Evolutionary conservation across 495 filamentous ascomycete genomes (phyloP).

Genomic region (Aspergillus saccharolyticus): DNA sequence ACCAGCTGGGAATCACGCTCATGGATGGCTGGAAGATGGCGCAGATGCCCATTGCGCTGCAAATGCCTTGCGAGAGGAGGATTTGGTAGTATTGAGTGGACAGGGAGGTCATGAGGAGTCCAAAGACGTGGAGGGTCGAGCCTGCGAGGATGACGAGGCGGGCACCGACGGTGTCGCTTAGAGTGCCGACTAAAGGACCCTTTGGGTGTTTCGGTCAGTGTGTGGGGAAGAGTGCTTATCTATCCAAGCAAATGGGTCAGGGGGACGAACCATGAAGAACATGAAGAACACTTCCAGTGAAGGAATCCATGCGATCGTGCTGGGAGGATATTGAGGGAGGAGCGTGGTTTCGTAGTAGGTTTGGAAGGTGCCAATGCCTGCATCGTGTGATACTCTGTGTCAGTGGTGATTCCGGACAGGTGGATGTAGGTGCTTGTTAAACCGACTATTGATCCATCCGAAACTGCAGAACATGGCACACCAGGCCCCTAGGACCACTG

Average conservation of each 20-base stretch:
- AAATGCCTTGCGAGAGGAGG: conserved; percentile 39
- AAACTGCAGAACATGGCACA: conserved; percentile 36
- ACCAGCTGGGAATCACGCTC: conserved; percentile 34
- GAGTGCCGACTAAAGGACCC: conserved; percentile 19
- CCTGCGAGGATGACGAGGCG: conserved; percentile 57
- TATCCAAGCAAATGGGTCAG: too few species aligned
- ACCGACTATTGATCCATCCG: conserved; percentile 43
- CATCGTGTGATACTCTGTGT: background rate
- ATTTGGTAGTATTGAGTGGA: conserved; percentile 41
- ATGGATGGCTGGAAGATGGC: conserved; percentile 21
- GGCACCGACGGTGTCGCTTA: conserved; percentile 63
- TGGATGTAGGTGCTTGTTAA: too few species aligned
- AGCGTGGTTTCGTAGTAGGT: conserved; percentile 27
- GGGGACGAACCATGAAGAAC: conserved; percentile 21
- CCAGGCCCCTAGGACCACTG: conserved; percentile 36
- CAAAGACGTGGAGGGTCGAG: conserved; percentile 59
- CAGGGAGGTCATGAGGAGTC: conserved; percentile 56
- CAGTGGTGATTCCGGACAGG: too few species aligned
- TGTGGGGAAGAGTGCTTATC: too few species aligned
- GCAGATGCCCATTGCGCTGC: conserved; percentile 28
- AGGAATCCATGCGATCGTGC: conserved; percentile 43
- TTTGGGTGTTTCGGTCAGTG: background rate
- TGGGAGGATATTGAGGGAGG: conserved; percentile 21
- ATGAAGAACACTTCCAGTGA: conserved; percentile 36
- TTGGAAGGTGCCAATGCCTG: conserved; percentile 30